These are phyloP conservation scores for Oryza meridionalis DNA, from an alignment of 176 grass and related monocot species.

Conservation along the genomic window DNA sequence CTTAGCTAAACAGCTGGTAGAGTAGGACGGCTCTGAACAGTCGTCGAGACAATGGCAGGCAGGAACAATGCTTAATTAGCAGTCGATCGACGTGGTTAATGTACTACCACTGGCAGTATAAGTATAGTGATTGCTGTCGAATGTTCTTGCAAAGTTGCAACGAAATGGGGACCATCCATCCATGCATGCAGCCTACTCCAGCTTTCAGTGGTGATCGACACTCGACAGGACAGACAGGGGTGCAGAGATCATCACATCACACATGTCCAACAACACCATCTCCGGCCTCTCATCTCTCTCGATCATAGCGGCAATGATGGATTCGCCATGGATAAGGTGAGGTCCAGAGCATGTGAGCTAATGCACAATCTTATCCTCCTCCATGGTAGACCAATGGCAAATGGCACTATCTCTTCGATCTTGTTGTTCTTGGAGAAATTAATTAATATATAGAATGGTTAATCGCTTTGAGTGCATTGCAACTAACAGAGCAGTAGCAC, in stretches of 20 bases:
- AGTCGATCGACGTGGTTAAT: not conserved
- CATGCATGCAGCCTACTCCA: not conserved
- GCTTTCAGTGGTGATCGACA: not conserved
- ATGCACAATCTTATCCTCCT: not conserved
- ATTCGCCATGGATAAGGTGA: constrained; percentile 32
- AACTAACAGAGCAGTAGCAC: constrained; percentile 6
- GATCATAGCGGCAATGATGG: constrained; percentile 28
- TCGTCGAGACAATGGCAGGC: not conserved
- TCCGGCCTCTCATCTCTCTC: not conserved
- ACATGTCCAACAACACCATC: not conserved
- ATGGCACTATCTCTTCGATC: not conserved
- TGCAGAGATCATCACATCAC: constrained; percentile 4
- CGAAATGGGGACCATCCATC: not conserved
- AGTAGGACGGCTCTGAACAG: not conserved
- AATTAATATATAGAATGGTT: not conserved
- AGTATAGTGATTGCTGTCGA: not conserved
- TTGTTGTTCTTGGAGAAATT: not conserved
- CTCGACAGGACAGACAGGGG: not conserved
- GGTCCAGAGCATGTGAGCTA: constrained; percentile 37
- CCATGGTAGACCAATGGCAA: not conserved
- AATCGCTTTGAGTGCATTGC: not conserved
- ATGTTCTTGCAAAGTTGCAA: not conserved
- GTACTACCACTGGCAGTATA: not conserved
- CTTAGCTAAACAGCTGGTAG: too few relatives aligned
- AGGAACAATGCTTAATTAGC: not conserved